A percentile compares a stretch with the other conserved stretches of the same genome.
Conservation (phyloP, 2,329 filamentous ascomycete genomes). For the Dactylellina leptospora region DNA sequence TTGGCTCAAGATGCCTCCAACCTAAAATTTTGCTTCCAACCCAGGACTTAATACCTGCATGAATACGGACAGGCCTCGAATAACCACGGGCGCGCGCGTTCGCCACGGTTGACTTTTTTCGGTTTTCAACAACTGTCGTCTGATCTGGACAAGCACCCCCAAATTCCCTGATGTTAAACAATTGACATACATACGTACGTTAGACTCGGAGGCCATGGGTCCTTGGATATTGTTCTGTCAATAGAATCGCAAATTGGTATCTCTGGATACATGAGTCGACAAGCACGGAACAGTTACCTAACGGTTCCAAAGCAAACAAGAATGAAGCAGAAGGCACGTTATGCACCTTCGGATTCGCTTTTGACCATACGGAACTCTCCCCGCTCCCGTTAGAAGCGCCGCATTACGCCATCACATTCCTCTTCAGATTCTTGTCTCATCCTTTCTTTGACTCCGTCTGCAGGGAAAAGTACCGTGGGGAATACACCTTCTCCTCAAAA, state of each 20-base stretch:
- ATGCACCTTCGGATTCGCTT: constrained; percentile 35
- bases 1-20: constrained; percentile 31
- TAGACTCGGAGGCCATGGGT: constrained; percentile 13
- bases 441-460: constrained; percentile 32
- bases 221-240: constrained; percentile 41
- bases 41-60: constrained; percentile 25
- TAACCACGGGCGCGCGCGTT: constrained; percentile 9
- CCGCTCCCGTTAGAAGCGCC: constrained; percentile 50
- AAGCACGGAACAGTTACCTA: neutral
- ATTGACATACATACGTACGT: neutral
- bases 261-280: constrained; percentile 12
- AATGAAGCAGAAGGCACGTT: constrained; percentile 19
- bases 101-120: constrained; percentile 34
- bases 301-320: neutral
- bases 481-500: constrained; percentile 1
- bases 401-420: constrained; percentile 53
- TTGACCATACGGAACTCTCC: constrained; percentile 51
- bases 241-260: constrained; percentile 46
- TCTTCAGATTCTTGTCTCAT: constrained; percentile 52
- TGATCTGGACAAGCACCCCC: constrained; percentile 29
- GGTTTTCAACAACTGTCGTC: constrained; percentile 34
- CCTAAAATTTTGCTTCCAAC: constrained; percentile 20
- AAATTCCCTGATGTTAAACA: constrained; percentile 11
- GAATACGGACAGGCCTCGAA: constrained; percentile 25
- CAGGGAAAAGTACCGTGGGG: constrained; percentile 39